Conservation (phyloP, 2,329 filamentous ascomycete species). For the Xylariaceae sp. region DNA sequence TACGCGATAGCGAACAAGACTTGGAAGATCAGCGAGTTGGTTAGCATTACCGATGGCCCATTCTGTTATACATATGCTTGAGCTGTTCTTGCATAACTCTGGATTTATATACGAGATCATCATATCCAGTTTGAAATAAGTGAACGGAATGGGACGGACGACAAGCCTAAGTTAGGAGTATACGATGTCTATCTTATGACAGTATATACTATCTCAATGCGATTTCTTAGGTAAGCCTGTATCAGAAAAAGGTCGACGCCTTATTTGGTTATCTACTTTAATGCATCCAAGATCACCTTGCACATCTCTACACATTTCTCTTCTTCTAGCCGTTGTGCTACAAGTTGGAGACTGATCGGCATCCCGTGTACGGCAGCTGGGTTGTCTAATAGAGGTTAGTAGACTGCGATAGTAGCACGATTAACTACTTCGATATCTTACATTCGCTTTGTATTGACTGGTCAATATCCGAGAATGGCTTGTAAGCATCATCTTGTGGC, state of each 20-base stretch:
- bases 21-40: conserved; percentile 34
- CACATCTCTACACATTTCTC: conserved; percentile 43
- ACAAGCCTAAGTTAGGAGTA: neutral
- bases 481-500: conserved; percentile 36
- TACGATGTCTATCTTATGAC: neutral
- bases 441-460: conserved; percentile 49
- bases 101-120: no score
- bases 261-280: conserved; percentile 27
- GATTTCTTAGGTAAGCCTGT: neutral
- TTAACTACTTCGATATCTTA: conserved; percentile 36
- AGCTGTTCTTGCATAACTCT: neutral
- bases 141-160: no score
- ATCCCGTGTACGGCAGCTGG: conserved; percentile 47
- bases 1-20: conserved; percentile 18
- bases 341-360: conserved; percentile 51
- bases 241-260: neutral
- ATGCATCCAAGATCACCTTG: conserved; percentile 34
- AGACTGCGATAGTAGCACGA: neutral
- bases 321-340: conserved; percentile 44
- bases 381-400: conserved; percentile 43
- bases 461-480: conserved; percentile 46
- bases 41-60: conserved; percentile 37
- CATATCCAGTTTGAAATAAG: no score
- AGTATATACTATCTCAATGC: neutral
- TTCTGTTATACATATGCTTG: conserved; percentile 40